These are phyloP conservation scores for Ophioceras dolichostomum DNA, from an alignment of 2,329 filamentous ascomycete species.

Conservation along the genomic window DNA sequence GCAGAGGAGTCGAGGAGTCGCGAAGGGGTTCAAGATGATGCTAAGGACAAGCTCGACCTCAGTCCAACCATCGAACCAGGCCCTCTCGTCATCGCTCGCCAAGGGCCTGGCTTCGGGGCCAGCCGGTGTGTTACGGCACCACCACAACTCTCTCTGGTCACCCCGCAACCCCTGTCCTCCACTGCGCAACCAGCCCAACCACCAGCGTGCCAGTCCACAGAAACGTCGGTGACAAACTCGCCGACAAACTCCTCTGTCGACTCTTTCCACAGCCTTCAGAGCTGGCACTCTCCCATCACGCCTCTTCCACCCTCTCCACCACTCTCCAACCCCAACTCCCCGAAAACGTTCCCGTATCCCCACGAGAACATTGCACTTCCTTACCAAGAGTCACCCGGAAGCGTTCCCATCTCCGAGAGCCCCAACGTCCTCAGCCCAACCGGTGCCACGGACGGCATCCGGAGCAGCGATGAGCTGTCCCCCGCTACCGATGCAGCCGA, in stretches of 20 bases:
- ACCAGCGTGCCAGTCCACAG: constrained; percentile 10
- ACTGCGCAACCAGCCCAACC: constrained; percentile 3
- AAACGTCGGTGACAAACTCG: constrained; percentile 18
- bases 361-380: constrained; percentile 26
- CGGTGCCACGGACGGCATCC: not conserved
- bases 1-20: no score
- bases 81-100: not conserved
- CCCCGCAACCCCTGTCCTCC: constrained; percentile 28
- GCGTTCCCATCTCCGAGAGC: no score
- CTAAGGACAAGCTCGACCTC: no score
- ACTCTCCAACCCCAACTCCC: constrained; percentile 24
- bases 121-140: constrained; percentile 10
- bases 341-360: constrained; percentile 23
- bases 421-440: not conserved
- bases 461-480: not conserved
- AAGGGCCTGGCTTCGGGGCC: constrained; percentile 4
- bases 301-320: constrained; percentile 32
- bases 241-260: constrained; percentile 33
- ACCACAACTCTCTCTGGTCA: constrained; percentile 25
- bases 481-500: not conserved
- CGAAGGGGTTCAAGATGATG: no score
- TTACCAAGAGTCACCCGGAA: no score
- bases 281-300: constrained; percentile 34
- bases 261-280: constrained; percentile 42
- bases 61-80: no score